These are phyloP conservation scores for Penicillium vulpinum DNA, from an alignment of 2,329 filamentous ascomycete species.

Conservation along the genomic window DNA sequence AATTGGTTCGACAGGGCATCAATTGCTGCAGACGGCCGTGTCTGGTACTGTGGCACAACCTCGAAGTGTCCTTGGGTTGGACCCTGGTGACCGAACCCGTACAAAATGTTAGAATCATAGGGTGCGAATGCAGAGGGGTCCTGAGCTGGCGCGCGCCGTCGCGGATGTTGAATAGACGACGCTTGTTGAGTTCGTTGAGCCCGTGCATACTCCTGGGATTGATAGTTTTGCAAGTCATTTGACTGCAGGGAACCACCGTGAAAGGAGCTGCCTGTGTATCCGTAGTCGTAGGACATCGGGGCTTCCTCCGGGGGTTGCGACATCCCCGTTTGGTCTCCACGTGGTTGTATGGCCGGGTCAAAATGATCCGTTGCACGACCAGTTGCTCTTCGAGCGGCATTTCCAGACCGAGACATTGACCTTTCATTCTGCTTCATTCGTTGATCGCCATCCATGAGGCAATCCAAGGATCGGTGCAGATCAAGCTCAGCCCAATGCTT, in stretches of 20 bases:
- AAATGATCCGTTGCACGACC: conserved; percentile 48
- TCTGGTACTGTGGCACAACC: conserved; percentile 70
- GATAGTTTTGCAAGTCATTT: conserved; percentile 61
- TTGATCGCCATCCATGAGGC: conserved; percentile 75
- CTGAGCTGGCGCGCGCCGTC: conserved; percentile 52
- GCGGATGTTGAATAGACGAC: conserved; percentile 30
- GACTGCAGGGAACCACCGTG: conserved; percentile 48
- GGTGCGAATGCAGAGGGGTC: background rate
- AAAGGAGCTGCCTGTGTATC: conserved; percentile 57
- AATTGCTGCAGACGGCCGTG: conserved; percentile 73
- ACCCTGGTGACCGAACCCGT: conserved; percentile 68
- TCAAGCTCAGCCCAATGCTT: conserved; percentile 60
- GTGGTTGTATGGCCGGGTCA: conserved; percentile 35
- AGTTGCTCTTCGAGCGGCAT: conserved; percentile 54
- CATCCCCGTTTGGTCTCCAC: conserved; percentile 38
- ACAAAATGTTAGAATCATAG: conserved; percentile 71
- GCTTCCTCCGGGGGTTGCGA: conserved; percentile 39
- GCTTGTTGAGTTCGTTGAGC: conserved; percentile 40
- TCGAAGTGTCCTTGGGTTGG: conserved; percentile 68
- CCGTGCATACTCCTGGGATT: conserved; percentile 60
- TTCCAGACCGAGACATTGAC: conserved; percentile 52
- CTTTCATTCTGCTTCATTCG: conserved; percentile 72
- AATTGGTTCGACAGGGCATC: conserved; percentile 72
- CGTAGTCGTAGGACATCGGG: conserved; percentile 50
- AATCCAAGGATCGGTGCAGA: conserved; percentile 57